phyloP scores from a whole-genome alignment of 2,329 filamentous ascomycete species.

The Sclerotinia spermophila region DNA sequence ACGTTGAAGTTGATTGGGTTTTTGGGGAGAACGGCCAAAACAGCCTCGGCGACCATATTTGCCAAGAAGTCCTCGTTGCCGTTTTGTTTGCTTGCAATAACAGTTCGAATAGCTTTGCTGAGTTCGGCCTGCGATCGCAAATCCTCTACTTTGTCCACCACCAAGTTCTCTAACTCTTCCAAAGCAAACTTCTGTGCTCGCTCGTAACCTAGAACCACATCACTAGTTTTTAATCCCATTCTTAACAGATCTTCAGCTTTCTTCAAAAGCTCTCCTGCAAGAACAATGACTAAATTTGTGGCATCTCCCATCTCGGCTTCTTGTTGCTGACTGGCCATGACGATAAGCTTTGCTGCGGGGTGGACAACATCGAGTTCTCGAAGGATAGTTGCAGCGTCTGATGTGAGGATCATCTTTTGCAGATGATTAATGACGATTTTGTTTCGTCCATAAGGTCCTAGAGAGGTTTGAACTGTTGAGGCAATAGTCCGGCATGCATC shows the following conservation, averaged over 20 bases:
- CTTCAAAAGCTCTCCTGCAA: constrained; percentile 91
- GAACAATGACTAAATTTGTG: constrained; percentile 93
- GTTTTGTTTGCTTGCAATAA: constrained; percentile 94
- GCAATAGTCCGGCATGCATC: constrained; percentile 96
- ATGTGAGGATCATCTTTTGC: constrained; percentile 99
- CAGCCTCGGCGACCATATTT: constrained; percentile 77
- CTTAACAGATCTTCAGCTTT: constrained; percentile 96
- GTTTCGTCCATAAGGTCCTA: constrained; percentile 96
- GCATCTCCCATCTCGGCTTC: constrained; percentile 99
- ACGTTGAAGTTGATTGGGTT: constrained; percentile 97
- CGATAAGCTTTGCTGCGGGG: constrained; percentile 92
- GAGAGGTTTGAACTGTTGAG: constrained; percentile 91
- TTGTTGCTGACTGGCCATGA: constrained; percentile 99
- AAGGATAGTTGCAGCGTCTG: constrained; percentile 94
- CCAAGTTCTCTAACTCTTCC: constrained; percentile 79
- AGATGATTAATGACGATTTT: constrained; percentile 99
- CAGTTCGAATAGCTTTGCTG: constrained; percentile 91
- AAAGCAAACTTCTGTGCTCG: constrained; percentile 87
- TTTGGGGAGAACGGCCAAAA: constrained; percentile 88
- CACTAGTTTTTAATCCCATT: constrained; percentile 97
- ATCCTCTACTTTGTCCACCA: constrained; percentile 86
- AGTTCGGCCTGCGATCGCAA: constrained; percentile 77
- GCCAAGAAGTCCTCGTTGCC: constrained; percentile 88
- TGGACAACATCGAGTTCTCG: constrained; percentile 97
- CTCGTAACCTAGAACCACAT: constrained; percentile 95